Evolutionary conservation across 192 early-diverging fungal genomes (phyloP), one percentile per base, ranked within the genome.

Genomic region (Backusella liffmaniae): DNA sequence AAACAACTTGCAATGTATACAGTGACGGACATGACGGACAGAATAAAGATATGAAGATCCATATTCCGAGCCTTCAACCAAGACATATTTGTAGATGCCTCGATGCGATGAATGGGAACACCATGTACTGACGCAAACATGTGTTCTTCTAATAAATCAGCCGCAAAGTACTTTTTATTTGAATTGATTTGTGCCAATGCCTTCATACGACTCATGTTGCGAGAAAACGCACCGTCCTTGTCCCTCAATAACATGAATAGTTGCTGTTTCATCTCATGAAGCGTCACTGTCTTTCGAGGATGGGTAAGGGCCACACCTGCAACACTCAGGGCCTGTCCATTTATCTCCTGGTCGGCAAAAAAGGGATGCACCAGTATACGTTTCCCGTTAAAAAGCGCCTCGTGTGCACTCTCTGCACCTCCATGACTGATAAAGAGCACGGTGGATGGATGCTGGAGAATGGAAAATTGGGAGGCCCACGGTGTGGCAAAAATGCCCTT

Each of bases 381-480:
- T 7, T 53, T 74, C 8, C 76, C 74, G 15, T 42, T 62, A 56
- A 56, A 83, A 4, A 85, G n/a, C 0, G 79, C 67, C 72, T 85
- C 84, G 42, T 80, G 67, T 0, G 76, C 30, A n/a, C 79, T 80
- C 9, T 49, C 59, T 3, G 70, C 49, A 0, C 82, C 84, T 1
- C 76, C 76, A 18, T 85, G 78, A 0, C 68, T 80, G 15, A 85
- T 16, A 51, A 83, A 85, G 1, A 81, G 3, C 26, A 36, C 39
- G 8, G 62, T 73, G 0, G 73, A 69, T 0, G 66, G n/a, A 66
- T 85, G 84, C 18, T 74, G 70, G 1, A 83, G 62, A 29, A 81
- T 73, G 6, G 82, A 66, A 26, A 78, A 80, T 53, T 85, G 84
- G 1, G 81, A 77, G 0, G 79, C 74, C 75, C 76, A 83, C 23